phyloP scores from a whole-genome alignment of 2,329 filamentous ascomycete species.

The Diaporthe eres region DNA sequence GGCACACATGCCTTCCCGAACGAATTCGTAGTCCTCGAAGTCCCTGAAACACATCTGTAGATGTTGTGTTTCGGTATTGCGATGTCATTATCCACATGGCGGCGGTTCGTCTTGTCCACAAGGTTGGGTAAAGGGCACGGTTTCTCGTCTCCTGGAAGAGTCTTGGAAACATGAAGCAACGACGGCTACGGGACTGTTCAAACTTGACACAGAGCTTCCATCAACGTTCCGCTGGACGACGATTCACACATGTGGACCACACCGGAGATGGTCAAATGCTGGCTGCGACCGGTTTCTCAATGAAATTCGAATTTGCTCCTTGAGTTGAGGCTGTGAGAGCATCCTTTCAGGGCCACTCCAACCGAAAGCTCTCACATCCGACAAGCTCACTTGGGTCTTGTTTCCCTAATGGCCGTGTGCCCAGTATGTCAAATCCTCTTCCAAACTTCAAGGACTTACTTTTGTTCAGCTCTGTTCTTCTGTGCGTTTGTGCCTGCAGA shows the following conservation, averaged over 20 bases:
- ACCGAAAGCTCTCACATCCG: not conserved
- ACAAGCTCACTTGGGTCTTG: not conserved
- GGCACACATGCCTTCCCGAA: not conserved
- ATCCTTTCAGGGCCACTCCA: not conserved
- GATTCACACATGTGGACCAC: not conserved
- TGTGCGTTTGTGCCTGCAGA: too few relatives aligned
- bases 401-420: not conserved
- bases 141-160: not conserved
- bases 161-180: not conserved
- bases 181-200: not conserved
- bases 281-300: not conserved
- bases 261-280: not conserved
- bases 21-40: not conserved
- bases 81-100: not conserved
- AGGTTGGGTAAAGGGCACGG: not conserved
- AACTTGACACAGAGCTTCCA: not conserved
- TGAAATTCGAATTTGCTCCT: not conserved
- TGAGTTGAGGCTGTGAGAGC: not conserved
- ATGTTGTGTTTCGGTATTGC: not conserved
- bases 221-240: not conserved
- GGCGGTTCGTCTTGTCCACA: not conserved
- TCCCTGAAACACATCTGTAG: not conserved
- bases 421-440: too few relatives aligned
- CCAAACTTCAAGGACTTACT: too few relatives aligned
- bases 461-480: too few relatives aligned